phyloP scores from a whole-genome alignment of 805 yeast genomes.

The Cyberlindnera suaveolens region DNA sequence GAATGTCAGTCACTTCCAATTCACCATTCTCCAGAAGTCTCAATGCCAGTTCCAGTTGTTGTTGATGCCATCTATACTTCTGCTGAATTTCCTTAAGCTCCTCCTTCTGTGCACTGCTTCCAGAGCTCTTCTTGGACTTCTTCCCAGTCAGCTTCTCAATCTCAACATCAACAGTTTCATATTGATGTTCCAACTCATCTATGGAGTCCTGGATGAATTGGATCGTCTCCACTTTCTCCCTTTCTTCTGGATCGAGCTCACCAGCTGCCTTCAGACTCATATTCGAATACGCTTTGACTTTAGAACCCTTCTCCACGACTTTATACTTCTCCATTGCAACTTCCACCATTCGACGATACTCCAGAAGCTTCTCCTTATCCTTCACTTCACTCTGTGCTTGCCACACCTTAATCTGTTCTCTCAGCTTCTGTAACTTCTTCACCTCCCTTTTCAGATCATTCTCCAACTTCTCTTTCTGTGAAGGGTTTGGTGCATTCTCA shows the following conservation, averaged over 20 bases:
- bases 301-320: conserved; percentile 85
- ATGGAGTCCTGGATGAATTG: conserved; percentile 64
- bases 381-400: conserved; percentile 83
- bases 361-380: conserved; percentile 75
- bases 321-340: conserved; percentile 93
- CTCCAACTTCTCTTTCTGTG: conserved; percentile 90
- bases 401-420: conserved; percentile 97
- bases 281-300: conserved; percentile 87
- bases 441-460: conserved; percentile 89
- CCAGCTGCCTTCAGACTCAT: conserved; percentile 67
- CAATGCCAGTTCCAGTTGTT: conserved; percentile 69
- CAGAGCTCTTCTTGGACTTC: conserved; percentile 45
- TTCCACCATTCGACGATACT: conserved; percentile 64
- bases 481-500: conserved; percentile 67
- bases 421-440: conserved; percentile 83
- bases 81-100: conserved; percentile 57
- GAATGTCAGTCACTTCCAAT: conserved; percentile 67
- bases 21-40: conserved; percentile 76
- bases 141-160: conserved; percentile 47
- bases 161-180: conserved; percentile 71
- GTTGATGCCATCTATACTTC: conserved; percentile 75
- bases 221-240: conserved; percentile 67
- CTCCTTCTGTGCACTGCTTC: conserved; percentile 45
- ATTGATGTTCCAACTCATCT: conserved; percentile 76
- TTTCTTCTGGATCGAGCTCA: conserved; percentile 66